A percentile compares a stretch with the other conserved stretches of the same genome.
These are phyloP conservation scores for Penicillium sp. DNA, from an alignment of 2,329 filamentous ascomycete species.

Conservation along the genomic window DNA sequence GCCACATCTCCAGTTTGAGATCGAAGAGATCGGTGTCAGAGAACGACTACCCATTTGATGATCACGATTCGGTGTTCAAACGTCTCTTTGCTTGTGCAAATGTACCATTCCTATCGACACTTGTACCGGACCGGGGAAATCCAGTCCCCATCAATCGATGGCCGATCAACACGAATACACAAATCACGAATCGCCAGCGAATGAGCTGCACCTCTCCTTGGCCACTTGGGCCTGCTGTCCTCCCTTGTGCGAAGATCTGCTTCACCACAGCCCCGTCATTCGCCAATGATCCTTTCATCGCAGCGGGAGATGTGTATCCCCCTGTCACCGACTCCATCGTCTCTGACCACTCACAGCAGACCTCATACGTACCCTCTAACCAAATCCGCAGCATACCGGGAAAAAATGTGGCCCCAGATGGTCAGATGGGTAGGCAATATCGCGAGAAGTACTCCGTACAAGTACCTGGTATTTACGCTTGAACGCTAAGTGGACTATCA, in stretches of 20 bases:
- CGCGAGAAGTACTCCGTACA: not conserved
- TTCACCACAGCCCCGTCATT: not conserved
- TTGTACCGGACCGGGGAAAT: not conserved
- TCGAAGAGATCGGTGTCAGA: not conserved
- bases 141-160: not conserved
- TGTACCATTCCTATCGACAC: not conserved
- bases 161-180: not conserved
- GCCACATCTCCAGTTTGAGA: not conserved
- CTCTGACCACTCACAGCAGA: constrained; percentile 1
- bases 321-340: not conserved
- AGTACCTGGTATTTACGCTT: not conserved
- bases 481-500: not conserved
- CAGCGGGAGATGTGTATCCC: not conserved
- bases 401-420: not conserved
- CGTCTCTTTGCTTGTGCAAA: not conserved
- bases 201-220: not conserved
- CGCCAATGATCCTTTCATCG: not conserved
- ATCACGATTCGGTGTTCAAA: not conserved
- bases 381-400: not conserved
- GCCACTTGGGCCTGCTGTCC: not conserved
- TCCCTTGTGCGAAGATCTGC: not conserved
- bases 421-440: not conserved
- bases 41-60: not conserved
- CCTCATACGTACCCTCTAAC: not conserved
- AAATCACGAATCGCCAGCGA: not conserved